These are phyloP conservation scores for Colletotrichum liaoningense DNA, from an alignment of 2,329 filamentous ascomycete species.

Conservation along the genomic window DNA sequence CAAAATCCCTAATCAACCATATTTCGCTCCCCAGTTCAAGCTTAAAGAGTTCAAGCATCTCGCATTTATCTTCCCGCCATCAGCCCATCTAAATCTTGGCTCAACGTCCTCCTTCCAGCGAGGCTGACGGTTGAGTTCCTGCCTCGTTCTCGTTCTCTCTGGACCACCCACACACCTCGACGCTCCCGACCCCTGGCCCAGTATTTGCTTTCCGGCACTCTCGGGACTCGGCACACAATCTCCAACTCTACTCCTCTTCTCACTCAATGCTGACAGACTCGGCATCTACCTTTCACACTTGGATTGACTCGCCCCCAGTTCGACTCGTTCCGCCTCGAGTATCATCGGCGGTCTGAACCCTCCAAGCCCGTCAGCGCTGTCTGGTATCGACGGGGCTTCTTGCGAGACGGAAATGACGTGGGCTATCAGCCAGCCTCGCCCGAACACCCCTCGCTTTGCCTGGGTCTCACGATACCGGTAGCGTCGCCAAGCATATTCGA, in stretches of 20 bases:
- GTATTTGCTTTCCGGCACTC: neutral
- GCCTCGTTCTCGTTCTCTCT: constrained; percentile 23
- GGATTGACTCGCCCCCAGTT: constrained; percentile 10
- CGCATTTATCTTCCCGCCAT: constrained; percentile 16
- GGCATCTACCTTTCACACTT: neutral
- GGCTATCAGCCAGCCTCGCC: constrained; percentile 9
- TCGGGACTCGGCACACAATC: constrained; percentile 25
- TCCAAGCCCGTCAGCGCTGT: constrained; percentile 8
- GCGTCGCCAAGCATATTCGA: constrained; percentile 7
- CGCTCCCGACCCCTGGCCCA: neutral
- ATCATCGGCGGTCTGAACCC: constrained; percentile 26
- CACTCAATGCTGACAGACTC: neutral
- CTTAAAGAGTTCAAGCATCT: constrained; percentile 32
- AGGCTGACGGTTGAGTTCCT: constrained; percentile 29
- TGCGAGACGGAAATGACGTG: constrained; percentile 7
- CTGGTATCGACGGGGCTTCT: neutral
- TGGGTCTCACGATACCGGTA: neutral
- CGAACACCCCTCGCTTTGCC: neutral
- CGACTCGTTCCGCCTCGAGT: constrained; percentile 30
- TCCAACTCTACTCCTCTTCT: neutral
- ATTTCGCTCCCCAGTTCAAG: constrained; percentile 28
- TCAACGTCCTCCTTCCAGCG: constrained; percentile 22
- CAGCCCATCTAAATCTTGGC: constrained; percentile 27
- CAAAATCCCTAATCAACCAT: constrained; percentile 25
- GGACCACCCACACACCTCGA: neutral